Evolutionary conservation across 140 eudicot genomes (phyloP).

Genomic region (Oenanthe javanica): DNA sequence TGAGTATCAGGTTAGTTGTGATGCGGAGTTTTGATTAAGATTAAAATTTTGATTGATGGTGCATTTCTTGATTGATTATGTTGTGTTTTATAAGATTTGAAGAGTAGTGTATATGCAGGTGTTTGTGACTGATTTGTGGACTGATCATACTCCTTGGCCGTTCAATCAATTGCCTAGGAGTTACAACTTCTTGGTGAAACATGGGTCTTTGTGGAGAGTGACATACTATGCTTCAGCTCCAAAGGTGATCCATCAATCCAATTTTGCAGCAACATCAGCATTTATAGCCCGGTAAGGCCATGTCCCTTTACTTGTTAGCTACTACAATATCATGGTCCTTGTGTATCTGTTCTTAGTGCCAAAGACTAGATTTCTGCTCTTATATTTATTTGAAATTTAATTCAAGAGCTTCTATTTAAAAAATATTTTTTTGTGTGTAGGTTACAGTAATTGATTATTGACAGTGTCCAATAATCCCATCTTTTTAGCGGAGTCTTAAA

Average conservation of each 20-base stretch:
- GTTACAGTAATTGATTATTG: neutral
- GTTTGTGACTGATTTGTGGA: constrained; percentile 89
- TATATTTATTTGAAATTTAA: neutral
- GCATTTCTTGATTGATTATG: constrained; percentile 15
- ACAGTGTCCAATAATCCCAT: neutral
- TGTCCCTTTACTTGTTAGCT: neutral
- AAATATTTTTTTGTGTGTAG: neutral
- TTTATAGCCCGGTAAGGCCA: constrained; percentile 77
- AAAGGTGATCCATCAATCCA: constrained; percentile 78
- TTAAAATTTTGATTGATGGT: neutral
- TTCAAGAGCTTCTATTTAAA: neutral
- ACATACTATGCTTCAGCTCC: constrained; percentile 88
- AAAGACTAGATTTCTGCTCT: neutral
- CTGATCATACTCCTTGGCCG: constrained; percentile 99
- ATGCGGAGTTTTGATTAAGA: neutral
- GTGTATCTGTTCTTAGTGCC: neutral
- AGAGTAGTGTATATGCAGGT: constrained; percentile 44
- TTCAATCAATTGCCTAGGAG: constrained; percentile 96
- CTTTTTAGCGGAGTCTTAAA: neutral
- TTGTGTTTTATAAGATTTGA: constrained; percentile 3
- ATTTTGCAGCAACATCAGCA: constrained; percentile 92
- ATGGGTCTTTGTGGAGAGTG: constrained; percentile 84
- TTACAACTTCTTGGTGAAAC: constrained; percentile 90
- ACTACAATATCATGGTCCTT: neutral
- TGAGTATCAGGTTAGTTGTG: constrained; percentile 64